These are phyloP conservation scores for Monosporascus sp. DNA, from an alignment of 2,329 filamentous ascomycete species.

Conservation along the genomic window DNA sequence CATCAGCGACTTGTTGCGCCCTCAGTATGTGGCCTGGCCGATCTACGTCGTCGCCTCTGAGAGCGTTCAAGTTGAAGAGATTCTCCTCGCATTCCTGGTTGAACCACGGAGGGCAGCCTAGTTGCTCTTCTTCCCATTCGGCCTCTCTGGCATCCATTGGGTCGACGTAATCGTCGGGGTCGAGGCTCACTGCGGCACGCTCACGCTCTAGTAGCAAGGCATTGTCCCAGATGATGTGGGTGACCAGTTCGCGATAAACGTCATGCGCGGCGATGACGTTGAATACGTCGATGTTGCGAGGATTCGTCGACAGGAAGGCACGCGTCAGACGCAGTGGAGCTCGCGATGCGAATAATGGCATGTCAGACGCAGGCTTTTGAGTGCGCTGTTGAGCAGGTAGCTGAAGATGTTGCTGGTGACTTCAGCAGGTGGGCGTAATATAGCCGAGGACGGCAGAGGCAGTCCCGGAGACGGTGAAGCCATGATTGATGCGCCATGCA, in stretches of 20 bases:
- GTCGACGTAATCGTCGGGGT: not conserved
- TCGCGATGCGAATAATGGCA: conserved; percentile 9
- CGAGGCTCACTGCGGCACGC: not conserved
- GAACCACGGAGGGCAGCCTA: not conserved
- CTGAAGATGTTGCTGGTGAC: conserved; percentile 3
- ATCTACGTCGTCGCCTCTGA: not conserved
- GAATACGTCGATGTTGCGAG: conserved; percentile 32
- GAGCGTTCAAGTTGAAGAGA: not conserved
- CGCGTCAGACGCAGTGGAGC: conserved; percentile 24
- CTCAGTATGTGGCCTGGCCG: not conserved
- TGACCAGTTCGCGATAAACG: conserved; percentile 23
- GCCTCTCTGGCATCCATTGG: not conserved
- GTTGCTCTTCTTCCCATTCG: not conserved
- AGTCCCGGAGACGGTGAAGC: too few relatives aligned
- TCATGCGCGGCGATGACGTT: conserved; percentile 31
- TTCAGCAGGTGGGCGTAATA: conserved; percentile 1
- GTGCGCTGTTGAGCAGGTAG: conserved; percentile 19
- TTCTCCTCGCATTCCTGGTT: not conserved
- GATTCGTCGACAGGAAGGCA: conserved; percentile 36
- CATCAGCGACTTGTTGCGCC: not conserved
- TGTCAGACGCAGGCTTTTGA: conserved; percentile 23
- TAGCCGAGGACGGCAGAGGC: too few relatives aligned
- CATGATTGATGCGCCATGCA: too few relatives aligned
- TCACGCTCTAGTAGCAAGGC: conserved; percentile 2
- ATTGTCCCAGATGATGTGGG: conserved; percentile 37